phyloP scores from a whole-genome alignment of 257 asterid genomes.

The Echites panduratus region DNA sequence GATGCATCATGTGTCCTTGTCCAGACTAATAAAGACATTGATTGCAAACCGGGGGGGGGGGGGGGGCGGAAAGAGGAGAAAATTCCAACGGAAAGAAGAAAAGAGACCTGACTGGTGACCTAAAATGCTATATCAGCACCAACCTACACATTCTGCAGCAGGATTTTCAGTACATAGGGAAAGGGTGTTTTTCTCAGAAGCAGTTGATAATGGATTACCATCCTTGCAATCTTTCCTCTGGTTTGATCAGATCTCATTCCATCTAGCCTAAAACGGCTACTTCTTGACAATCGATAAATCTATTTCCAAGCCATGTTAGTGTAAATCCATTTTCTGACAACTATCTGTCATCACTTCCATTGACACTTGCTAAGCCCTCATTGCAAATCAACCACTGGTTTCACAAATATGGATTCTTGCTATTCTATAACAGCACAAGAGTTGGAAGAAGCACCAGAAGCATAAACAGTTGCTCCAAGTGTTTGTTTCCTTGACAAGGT shows the following conservation, averaged over 20 bases:
- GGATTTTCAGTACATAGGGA: not conserved
- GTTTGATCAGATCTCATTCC: not conserved
- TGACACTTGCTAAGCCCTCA: not conserved
- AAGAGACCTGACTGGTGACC: not conserved
- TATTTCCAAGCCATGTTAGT: conserved; percentile 2
- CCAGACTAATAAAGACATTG: not conserved
- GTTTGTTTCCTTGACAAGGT: conserved; percentile 2
- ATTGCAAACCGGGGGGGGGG: not conserved
- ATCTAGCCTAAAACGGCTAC: not conserved
- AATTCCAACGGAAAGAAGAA: not conserved
- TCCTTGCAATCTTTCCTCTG: too few species aligned
- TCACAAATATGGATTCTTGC: too few species aligned
- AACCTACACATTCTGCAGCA: not conserved
- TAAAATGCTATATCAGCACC: not conserved
- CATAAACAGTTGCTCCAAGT: too few species aligned
- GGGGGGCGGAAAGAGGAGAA: too few species aligned
- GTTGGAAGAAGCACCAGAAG: too few species aligned
- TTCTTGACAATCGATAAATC: not conserved
- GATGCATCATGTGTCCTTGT: not conserved
- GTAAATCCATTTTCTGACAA: conserved; percentile 9
- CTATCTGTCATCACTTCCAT: too few species aligned
- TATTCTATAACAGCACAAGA: too few species aligned
- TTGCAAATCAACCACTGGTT: not conserved
- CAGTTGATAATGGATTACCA: too few species aligned
- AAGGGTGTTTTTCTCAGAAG: too few species aligned